Conservation (phyloP, 2,329 filamentous ascomycete species). For the Colletotrichum sp. region DNA sequence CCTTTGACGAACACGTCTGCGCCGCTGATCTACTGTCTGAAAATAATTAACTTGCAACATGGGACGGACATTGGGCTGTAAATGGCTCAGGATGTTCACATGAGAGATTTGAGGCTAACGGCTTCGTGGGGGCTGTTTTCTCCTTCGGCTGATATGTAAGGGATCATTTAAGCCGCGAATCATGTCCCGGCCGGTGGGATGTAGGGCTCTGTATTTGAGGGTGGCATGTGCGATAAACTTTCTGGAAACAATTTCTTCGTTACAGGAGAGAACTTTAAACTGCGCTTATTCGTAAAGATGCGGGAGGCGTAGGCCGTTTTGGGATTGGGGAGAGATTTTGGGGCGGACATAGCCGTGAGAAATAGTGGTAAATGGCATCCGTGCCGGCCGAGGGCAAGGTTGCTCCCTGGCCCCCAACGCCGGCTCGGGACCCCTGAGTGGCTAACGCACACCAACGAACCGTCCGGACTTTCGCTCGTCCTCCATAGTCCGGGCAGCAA, state of each 20-base stretch:
- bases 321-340: background rate
- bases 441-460: background rate
- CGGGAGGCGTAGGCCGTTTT: background rate
- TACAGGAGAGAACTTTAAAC: conserved; percentile 9
- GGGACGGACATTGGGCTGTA: background rate
- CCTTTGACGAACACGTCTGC: background rate
- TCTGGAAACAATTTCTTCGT: background rate
- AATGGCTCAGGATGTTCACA: background rate
- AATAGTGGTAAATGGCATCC: background rate
- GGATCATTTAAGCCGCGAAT: background rate
- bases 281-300: background rate
- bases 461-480: background rate
- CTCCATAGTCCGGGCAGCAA: background rate
- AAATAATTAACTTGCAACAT: background rate
- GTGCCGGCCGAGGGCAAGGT: background rate
- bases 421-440: background rate
- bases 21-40: background rate
- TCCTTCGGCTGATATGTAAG: background rate
- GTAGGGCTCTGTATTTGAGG: background rate
- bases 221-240: background rate
- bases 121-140: background rate
- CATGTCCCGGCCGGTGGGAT: background rate
- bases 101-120: background rate
- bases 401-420: background rate
- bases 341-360: background rate